Evolutionary conservation across 176 grass and related monocot genomes (phyloP), one percentile per base, ranked within the genome.

Genomic region (Oryza glumipatula): DNA sequence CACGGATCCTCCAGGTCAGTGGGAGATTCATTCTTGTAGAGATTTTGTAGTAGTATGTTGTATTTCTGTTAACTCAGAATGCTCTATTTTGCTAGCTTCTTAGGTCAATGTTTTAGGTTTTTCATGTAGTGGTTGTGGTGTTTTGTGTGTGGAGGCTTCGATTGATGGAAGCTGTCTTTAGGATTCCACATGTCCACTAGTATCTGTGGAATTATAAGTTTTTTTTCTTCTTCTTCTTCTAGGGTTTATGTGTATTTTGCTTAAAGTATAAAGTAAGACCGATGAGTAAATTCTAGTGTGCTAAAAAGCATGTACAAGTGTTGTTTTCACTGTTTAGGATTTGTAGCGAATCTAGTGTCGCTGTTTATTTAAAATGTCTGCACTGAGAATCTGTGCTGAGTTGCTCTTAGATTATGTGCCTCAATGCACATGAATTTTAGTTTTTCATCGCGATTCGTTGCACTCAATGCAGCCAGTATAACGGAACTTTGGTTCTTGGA

Each of bases 1-100:
- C 77, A 80, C 73, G 6, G 68, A 84, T 88, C 86, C 83, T 65
- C 88, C 84, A 83, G 83, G 82, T 92, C 22, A 79, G 68, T 80
- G 68, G 23, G 49, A 11, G 11, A 2, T 68, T 56, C 4, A 15
- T 46, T 64, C 58, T 22, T n/a, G 13, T 9, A 64, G 28, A 73
- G 71, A 73, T 48, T 71, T n/a, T 4, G 17, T 13, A 12, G 43
- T 44, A 44, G 30, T 44, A 44, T 44, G 9, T 7, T 11, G 43
- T 2, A 44, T 11, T 24, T n/a, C 45, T 68, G 5, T 10, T 11
- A 44, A 26, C 12, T 51, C 43, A 41, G 14, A 12, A 19, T 39
- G 28, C 58, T 80, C 21, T 9, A 30, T 49, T 19, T 9, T 3
- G 4, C 33, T 80, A 56, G 19, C 2, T 51, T 45, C 7, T 0